These are phyloP conservation scores for Bocquillonia castaneifolia DNA, from an alignment of 441 rosid genomes.

Conservation along the genomic window DNA sequence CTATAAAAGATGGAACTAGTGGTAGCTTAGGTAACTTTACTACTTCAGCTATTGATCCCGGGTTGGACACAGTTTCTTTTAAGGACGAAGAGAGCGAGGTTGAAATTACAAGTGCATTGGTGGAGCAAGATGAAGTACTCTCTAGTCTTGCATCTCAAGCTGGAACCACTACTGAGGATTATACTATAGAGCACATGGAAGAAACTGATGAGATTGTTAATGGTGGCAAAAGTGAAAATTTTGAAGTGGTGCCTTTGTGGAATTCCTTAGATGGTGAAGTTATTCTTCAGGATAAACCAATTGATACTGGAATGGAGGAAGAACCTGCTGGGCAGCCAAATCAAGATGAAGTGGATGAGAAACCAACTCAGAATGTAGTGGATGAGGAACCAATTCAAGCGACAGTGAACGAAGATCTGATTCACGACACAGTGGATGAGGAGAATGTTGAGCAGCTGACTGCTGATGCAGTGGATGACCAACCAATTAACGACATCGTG, in stretches of 20 bases:
- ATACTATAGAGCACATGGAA: constrained; percentile 8
- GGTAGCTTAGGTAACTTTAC: constrained; percentile 4
- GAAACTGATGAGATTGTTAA: constrained; percentile 10
- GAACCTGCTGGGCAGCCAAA: background rate
- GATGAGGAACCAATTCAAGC: background rate
- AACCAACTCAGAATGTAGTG: background rate
- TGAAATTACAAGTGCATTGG: constrained; percentile 17
- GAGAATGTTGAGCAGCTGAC: constrained; percentile 6
- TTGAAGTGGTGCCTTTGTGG: constrained; percentile 25
- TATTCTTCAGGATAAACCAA: constrained; percentile 21
- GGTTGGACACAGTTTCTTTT: constrained; percentile 13
- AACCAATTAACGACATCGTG: background rate
- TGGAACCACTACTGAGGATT: constrained; percentile 19
- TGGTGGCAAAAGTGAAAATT: constrained; percentile 24
- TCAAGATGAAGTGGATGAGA: background rate
- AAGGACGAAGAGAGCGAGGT: constrained; percentile 12
- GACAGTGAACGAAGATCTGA: background rate
- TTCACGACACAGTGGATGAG: background rate
- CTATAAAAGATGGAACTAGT: constrained; percentile 20
- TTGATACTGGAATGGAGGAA: background rate
- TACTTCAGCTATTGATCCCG: constrained; percentile 14
- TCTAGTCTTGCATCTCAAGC: constrained; percentile 21
- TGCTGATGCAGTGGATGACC: background rate
- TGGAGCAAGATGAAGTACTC: constrained; percentile 9
- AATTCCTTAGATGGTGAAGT: constrained; percentile 23